Evolutionary conservation across 2,329 filamentous ascomycete species (phyloP).

Genomic region (Beauveria medogensis): DNA sequence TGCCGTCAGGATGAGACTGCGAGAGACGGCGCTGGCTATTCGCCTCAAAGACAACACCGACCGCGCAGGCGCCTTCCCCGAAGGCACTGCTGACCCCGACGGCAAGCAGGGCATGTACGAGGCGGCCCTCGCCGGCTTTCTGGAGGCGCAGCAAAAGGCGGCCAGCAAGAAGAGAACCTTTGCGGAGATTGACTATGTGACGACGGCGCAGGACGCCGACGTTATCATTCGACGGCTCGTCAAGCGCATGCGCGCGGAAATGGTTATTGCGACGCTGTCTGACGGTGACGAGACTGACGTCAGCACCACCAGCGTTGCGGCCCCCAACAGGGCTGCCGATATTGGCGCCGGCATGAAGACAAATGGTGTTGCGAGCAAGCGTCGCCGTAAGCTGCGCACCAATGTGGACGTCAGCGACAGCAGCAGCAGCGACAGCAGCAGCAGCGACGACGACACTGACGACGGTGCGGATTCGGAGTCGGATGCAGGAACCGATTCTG

Average conservation of each 20-base stretch:
- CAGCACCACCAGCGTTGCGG: slow-evolving; percentile 18
- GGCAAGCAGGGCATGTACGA: slow-evolving; percentile 46
- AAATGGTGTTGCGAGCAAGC: slow-evolving; percentile 41
- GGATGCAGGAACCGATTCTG: slow-evolving; percentile 10
- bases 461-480: slow-evolving; percentile 30
- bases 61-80: slow-evolving; percentile 39
- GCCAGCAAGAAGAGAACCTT: slow-evolving; percentile 37
- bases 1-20: slow-evolving; percentile 59
- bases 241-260: slow-evolving; percentile 56
- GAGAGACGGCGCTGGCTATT: slow-evolving; percentile 55
- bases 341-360: slow-evolving; percentile 30
- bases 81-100: slow-evolving; percentile 39
- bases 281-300: slow-evolving; percentile 36
- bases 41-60: slow-evolving; percentile 48
- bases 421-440: slow-evolving; percentile 26
- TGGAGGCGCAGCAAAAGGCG: slow-evolving; percentile 23
- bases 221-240: slow-evolving; percentile 47
- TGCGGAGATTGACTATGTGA: slow-evolving; percentile 44
- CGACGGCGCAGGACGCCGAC: slow-evolving; percentile 39
- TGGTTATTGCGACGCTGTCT: slow-evolving; percentile 47
- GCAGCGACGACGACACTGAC: slow-evolving; percentile 29
- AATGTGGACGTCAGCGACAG: slow-evolving; percentile 33
- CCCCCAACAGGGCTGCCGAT: not conserved
- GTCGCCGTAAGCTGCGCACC: slow-evolving; percentile 44
- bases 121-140: slow-evolving; percentile 43